These are phyloP conservation scores for Neckera pumila DNA, from an alignment of 225 moss, liverwort and hornwort genomes.

Conservation along the genomic window DNA sequence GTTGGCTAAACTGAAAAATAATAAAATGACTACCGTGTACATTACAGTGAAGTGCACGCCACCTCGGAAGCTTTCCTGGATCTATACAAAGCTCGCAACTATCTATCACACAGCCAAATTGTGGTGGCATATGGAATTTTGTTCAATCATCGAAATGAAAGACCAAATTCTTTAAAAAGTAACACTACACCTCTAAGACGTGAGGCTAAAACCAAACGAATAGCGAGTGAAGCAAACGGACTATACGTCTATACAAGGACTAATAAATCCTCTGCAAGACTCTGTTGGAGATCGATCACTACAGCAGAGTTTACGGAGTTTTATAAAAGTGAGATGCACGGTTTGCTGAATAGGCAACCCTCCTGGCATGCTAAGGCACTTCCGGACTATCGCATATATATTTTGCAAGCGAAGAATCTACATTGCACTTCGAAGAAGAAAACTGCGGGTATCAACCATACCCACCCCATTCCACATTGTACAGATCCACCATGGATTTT, in stretches of 20 bases:
- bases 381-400: background rate
- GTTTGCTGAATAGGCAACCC: background rate
- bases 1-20: background rate
- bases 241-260: background rate
- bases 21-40: background rate
- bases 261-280: background rate
- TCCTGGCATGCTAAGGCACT: background rate
- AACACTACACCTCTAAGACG: background rate
- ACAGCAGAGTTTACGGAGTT: background rate
- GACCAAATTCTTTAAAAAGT: background rate
- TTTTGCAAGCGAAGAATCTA: background rate
- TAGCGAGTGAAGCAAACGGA: background rate
- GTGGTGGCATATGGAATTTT: background rate
- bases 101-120: background rate
- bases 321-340: background rate
- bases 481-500: background rate
- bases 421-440: conserved; percentile 1
- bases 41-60: background rate
- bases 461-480: conserved; percentile 1
- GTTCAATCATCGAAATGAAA: background rate
- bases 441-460: background rate
- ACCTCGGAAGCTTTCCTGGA: background rate
- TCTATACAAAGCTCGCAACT: conserved; percentile 8
- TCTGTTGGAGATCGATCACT: background rate
- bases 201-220: background rate